These are phyloP conservation scores for Blastobotrys persicus DNA, from an alignment of 1,139 yeast genomes.

Conservation along the genomic window DNA sequence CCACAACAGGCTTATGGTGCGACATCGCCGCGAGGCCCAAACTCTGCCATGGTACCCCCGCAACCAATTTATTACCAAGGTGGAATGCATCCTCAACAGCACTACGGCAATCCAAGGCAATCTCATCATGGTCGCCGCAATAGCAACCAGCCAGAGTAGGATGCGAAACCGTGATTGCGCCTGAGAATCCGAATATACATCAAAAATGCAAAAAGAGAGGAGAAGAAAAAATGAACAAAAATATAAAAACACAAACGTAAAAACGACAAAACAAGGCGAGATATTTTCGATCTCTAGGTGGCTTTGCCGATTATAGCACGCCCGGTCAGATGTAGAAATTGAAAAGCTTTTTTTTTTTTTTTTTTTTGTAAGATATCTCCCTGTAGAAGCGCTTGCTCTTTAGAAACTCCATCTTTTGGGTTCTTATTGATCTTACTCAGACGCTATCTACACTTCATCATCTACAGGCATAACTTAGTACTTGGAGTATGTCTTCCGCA, in stretches of 20 bases:
- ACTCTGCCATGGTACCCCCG: slow-evolving; percentile 4
- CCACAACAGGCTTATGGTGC: slow-evolving; percentile 4
- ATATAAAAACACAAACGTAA: not conserved
- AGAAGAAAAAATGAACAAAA: not conserved
- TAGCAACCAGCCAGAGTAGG: slow-evolving; percentile 1
- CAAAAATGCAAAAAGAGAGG: not conserved
- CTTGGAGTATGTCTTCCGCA: too few species aligned
- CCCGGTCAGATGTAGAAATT: not conserved
- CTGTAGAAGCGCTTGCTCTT: too few species aligned
- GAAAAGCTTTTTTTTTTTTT: not conserved
- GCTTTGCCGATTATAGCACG: not conserved
- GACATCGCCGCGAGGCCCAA: slow-evolving; percentile 3
- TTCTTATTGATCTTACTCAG: too few species aligned
- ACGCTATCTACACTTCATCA: too few species aligned
- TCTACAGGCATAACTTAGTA: too few species aligned
- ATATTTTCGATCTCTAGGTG: not conserved
- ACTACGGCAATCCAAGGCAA: not conserved
- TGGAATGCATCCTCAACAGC: not conserved
- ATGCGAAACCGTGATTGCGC: not conserved
- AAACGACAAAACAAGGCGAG: not conserved
- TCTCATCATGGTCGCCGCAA: not conserved
- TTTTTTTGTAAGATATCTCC: too few species aligned
- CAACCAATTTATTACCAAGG: slow-evolving; percentile 5
- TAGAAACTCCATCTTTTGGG: too few species aligned
- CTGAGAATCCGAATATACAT: not conserved